phyloP scores from a whole-genome alignment of 2,329 filamentous ascomycete species.

The Didymella pomorum region DNA sequence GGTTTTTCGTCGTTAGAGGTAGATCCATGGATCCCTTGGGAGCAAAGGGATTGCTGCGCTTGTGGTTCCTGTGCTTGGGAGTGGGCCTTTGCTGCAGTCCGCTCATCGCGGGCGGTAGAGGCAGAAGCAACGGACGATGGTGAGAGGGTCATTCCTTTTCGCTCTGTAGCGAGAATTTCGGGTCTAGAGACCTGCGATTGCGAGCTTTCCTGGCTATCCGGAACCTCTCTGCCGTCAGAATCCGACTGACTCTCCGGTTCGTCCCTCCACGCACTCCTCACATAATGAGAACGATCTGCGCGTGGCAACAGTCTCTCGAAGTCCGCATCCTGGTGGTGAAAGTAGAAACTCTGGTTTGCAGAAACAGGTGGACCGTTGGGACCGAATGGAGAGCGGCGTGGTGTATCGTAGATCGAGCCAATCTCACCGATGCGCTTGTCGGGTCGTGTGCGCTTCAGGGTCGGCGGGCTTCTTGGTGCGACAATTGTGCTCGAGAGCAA shows the following conservation, averaged over 20 bases:
- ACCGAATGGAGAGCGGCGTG: neutral
- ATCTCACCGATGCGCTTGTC: conserved; percentile 15
- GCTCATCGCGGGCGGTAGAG: neutral
- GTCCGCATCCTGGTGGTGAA: conserved; percentile 12
- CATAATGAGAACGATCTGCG: conserved; percentile 12
- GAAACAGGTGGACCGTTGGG: conserved; percentile 13
- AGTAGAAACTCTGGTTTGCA: conserved; percentile 9
- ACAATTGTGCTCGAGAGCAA: conserved; percentile 1
- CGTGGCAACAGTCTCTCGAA: conserved; percentile 9
- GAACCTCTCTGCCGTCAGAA: neutral
- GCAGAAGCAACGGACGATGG: neutral
- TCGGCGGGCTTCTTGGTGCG: conserved; percentile 4
- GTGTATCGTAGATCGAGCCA: neutral
- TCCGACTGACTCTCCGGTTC: neutral
- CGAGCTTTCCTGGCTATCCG: neutral
- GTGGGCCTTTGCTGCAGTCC: too few species aligned
- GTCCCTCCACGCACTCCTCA: neutral
- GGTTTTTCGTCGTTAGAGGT: neutral
- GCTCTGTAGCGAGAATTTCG: neutral
- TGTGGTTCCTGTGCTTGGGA: neutral
- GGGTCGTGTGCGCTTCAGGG: conserved; percentile 15
- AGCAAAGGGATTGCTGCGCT: too few species aligned
- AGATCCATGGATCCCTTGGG: too few species aligned
- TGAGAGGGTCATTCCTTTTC: too few species aligned
- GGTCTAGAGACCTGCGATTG: neutral